Base-by-base conservation (phyloP, 2,329 filamentous ascomycete genomes). In the Hypocrella siamensis region DNA sequence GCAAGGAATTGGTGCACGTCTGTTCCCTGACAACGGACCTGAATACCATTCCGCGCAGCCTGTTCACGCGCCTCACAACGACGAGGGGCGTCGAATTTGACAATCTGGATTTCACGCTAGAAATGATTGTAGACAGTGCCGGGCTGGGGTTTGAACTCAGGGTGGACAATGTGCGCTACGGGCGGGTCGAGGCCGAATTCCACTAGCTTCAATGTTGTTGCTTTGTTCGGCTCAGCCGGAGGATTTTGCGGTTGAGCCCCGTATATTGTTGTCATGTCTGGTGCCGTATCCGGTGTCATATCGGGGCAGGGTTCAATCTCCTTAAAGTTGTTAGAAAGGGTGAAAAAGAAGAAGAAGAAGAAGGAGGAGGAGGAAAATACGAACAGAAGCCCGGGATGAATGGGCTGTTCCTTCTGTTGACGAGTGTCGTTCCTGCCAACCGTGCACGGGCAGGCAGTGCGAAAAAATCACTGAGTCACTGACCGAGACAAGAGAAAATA, bases 21-120 rank as follows among this genome's bases (percentile, higher is more conserved):
- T 86, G 79, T 53, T 86, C 79, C 2, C 59, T 88, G 25, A 84
- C 75, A n/a, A 86, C 81, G 12, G 80, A 86, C 45, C 58, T 88
- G 10, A 76, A 74, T 30, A 78, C 78, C 0, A 80, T 86, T 14
- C 81, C 81, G 1, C 68, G 75, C 40, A 74, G 65, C 36, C 49
- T 85, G 9, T 86, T 86, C 46, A 84, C 79, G 2, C 57, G 78
- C 11, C 53, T 88, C 39, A 85, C 79, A 12, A 86, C 81, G 10
- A 86, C 80, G 3, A 66, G 79, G 33, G 80, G 80, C 1, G 74
- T 84, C 5, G 80, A 84, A 53, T 88, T 86, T 53, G 77, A 84
- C 43, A 85, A 84, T 40, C 58, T 88, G 19, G 79, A 86, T 47
- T 86, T 86, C 38, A 82, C 79, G 9, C 67, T 86, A 5, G 79